phyloP scores from a whole-genome alignment of 2,329 filamentous ascomycete genomes.

The Berkeleyomyces basicola region DNA sequence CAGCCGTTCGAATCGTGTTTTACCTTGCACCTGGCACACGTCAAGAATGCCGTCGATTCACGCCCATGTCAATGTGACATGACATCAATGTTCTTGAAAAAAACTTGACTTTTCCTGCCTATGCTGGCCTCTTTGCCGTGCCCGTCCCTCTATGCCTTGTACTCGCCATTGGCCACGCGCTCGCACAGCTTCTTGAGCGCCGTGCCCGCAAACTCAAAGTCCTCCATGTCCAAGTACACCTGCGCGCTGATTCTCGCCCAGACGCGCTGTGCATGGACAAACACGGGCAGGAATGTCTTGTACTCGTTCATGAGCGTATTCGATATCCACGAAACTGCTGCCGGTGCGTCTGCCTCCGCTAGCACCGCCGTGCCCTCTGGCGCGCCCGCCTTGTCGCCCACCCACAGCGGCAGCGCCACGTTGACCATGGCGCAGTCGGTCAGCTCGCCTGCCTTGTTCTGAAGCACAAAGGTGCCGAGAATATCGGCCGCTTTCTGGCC shows the following conservation, averaged over 20 bases:
- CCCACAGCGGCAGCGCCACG: slow-evolving; percentile 49
- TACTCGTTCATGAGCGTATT: slow-evolving; percentile 38
- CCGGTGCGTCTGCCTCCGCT: slow-evolving; percentile 19
- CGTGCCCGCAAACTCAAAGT: slow-evolving; percentile 56
- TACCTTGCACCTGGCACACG: too few species aligned
- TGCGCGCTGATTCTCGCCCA: slow-evolving; percentile 67
- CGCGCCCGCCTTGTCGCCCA: slow-evolving; percentile 18
- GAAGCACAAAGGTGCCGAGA: slow-evolving; percentile 55
- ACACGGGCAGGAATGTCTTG: slow-evolving; percentile 54
- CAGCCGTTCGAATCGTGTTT: too few species aligned
- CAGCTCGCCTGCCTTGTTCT: slow-evolving; percentile 45
- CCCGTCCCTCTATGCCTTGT: not conserved
- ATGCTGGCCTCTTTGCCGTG: not conserved
- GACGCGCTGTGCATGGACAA: slow-evolving; percentile 41
- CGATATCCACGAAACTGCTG: slow-evolving; percentile 41
- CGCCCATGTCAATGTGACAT: too few species aligned
- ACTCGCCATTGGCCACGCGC: slow-evolving; percentile 25
- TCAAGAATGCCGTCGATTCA: too few species aligned
- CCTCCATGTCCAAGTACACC: slow-evolving; percentile 62
- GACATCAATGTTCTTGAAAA: too few species aligned
- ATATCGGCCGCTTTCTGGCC: slow-evolving; percentile 41
- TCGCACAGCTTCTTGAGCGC: slow-evolving; percentile 35
- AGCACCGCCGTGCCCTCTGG: slow-evolving; percentile 18
- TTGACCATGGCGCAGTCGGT: slow-evolving; percentile 56
- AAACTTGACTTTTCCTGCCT: not conserved